A percentile compares a stretch with the other conserved stretches of the same genome.
These are phyloP conservation scores for Xerocomus nothofagi DNA, from an alignment of 1,284 basidiomycete species.

Conservation along the genomic window DNA sequence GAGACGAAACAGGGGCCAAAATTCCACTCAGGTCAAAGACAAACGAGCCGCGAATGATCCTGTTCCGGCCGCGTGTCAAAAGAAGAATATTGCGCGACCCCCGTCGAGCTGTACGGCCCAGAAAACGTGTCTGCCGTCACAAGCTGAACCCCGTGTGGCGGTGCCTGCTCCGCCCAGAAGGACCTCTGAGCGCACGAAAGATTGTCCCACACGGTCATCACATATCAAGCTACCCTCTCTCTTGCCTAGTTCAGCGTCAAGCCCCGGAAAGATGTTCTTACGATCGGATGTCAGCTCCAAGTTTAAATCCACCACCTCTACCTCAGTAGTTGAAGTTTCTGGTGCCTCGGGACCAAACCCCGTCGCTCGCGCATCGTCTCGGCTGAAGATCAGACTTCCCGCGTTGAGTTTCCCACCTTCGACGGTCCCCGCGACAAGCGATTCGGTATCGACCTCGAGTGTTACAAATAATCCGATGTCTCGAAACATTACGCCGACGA, in stretches of 20 bases:
- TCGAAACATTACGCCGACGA: background rate
- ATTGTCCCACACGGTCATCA: conserved; percentile 14
- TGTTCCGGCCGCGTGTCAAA: background rate
- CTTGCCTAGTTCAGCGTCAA: background rate
- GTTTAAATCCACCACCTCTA: background rate
- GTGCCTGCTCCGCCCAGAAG: background rate
- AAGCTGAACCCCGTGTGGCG: background rate
- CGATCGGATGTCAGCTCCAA: background rate
- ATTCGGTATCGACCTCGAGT: background rate
- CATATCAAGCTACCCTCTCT: conserved; percentile 10
- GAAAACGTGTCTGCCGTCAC: background rate
- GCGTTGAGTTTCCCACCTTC: background rate
- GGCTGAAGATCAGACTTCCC: conserved; percentile 6
- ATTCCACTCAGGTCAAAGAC: background rate
- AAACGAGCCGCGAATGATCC: background rate
- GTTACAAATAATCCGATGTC: background rate
- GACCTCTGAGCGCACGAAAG: background rate
- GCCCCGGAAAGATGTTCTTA: background rate
- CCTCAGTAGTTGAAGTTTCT: background rate
- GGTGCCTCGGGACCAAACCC: background rate
- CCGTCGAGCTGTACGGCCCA: background rate
- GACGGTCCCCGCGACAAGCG: background rate
- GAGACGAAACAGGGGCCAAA: conserved; percentile 6
- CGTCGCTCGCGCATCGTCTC: background rate
- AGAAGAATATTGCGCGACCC: background rate